phyloP scores from a whole-genome alignment of 768 basidiomycete species.

The Russula griseocarnosa region DNA sequence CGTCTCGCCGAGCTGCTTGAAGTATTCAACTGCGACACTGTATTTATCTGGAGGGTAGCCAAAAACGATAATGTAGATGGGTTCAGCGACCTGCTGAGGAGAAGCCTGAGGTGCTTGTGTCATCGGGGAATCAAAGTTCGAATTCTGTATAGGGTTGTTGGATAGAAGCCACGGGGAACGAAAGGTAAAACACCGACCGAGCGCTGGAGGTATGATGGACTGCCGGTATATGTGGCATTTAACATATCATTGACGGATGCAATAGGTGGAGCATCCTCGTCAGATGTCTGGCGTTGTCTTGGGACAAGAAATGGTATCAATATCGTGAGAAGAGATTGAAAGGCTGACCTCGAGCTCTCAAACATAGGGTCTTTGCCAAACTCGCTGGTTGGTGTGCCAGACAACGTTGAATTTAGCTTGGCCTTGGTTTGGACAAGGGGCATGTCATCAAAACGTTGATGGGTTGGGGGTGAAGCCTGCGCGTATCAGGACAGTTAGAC shows the following conservation, averaged over 20 bases:
- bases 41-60: conserved; percentile 86
- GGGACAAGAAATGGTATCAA: conserved; percentile 8
- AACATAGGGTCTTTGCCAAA: conserved; percentile 88
- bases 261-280: conserved; percentile 75
- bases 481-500: not conserved
- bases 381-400: conserved; percentile 60
- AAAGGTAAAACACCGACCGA: conserved; percentile 38
- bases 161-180: not conserved
- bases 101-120: conserved; percentile 26
- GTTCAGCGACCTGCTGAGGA: conserved; percentile 36
- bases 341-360: conserved; percentile 58
- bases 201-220: conserved; percentile 43
- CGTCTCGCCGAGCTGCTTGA: conserved; percentile 65
- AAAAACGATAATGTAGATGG: conserved; percentile 71
- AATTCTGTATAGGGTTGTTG: conserved; percentile 34
- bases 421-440: conserved; percentile 78
- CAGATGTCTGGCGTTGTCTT: conserved; percentile 23
- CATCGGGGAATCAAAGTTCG: conserved; percentile 40
- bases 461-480: conserved; percentile 46
- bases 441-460: conserved; percentile 65
- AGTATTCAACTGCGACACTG: conserved; percentile 65
- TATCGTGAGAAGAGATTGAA: conserved; percentile 19
- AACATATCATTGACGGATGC: conserved; percentile 73
- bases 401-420: conserved; percentile 67
- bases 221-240: conserved; percentile 48